These are phyloP conservation scores for Helenozyma baotianmanensis DNA, from an alignment of 805 yeast species.

Conservation along the genomic window DNA sequence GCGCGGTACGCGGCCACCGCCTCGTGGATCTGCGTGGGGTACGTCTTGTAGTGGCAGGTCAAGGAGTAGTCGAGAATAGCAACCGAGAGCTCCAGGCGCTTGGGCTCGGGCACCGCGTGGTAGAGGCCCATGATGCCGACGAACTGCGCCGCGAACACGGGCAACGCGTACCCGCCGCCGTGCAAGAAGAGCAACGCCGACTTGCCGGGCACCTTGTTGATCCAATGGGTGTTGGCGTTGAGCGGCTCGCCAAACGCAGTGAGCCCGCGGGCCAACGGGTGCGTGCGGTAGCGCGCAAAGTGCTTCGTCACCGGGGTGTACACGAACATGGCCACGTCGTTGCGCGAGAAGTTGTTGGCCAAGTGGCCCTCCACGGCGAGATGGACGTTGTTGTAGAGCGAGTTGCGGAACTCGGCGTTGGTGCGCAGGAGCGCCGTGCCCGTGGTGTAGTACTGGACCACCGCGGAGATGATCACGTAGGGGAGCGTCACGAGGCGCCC, in stretches of 20 bases:
- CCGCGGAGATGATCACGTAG: conserved; percentile 14
- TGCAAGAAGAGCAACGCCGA: conserved; percentile 20
- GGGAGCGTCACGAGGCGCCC: conserved; percentile 23
- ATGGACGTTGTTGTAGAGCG: conserved; percentile 27
- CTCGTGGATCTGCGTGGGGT: conserved; percentile 24
- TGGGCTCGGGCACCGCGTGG: conserved; percentile 16
- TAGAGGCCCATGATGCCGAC: conserved; percentile 21
- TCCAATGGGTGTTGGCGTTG: conserved; percentile 14
- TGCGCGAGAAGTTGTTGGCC: conserved; percentile 18
- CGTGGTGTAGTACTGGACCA: conserved; percentile 25
- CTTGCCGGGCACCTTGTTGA: conserved; percentile 7
- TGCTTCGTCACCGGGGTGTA: conserved; percentile 19
- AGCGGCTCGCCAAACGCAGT: conserved; percentile 12
- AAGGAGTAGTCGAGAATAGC: conserved; percentile 22
- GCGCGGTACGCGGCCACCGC: conserved; percentile 15
- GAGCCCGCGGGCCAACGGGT: conserved; percentile 11
- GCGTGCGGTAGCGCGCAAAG: conserved; percentile 10
- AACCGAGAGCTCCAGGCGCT: conserved; percentile 14
- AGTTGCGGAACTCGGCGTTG: conserved; percentile 23
- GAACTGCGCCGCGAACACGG: conserved; percentile 20
- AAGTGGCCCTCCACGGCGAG: conserved; percentile 24
- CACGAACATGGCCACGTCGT: conserved; percentile 19
- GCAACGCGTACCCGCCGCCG: conserved; percentile 24
- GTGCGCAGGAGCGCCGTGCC: conserved; percentile 29
- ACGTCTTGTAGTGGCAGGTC: conserved; percentile 16